Evolutionary conservation across 164 flowering plant species (phyloP), one percentile per base, ranked within the genome.

Genomic region (Vitis rupestris): DNA sequence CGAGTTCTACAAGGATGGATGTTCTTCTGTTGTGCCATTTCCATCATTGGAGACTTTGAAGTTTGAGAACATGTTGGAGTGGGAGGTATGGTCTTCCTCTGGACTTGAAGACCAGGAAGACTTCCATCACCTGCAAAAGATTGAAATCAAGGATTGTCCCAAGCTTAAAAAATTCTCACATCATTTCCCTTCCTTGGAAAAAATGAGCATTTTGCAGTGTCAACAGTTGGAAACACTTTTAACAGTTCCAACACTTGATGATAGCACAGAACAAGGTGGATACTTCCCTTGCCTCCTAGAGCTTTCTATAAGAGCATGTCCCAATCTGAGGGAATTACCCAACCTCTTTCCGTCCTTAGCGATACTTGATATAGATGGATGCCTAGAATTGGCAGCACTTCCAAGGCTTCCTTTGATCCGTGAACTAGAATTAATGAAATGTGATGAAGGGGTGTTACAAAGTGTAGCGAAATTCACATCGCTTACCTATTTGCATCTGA

Each of bases 51-150:
- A 76, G 69, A 62, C 66, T 50, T 29, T 80, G n/a, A 68, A 62
- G 50, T 76, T 80, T 29, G 65, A 70, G 37, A 30, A 65, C 50
- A 76, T 80, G 80, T 15, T 57, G 13, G 63, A 65, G 5, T 80
- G 78, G 78, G 72, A 71, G 53, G 66, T 67, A 37, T 80, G 82
- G 82, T 59, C 63, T 8, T 44, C 61, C 64, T 62, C 37, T 68
- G 66, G 19, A 29, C 44, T n/a, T 61, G 72, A 66, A 12, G 69
- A 23, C 15, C n/a, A 23, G 8, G 44, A 13, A 23, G 47, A 64
- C 51, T 71, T 71, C 37, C 48, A 3, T 47, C 44, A 37, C 7
- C 44, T 37, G 16, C 31, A 63, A 23, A 19, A 56, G 55, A 23
- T 71, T 29, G 37, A 55, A 23, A 49, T 71, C 4, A 11, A 8